phyloP scores from a whole-genome alignment of 2,329 filamentous ascomycete genomes.

The Penicillium brevicompactum region DNA sequence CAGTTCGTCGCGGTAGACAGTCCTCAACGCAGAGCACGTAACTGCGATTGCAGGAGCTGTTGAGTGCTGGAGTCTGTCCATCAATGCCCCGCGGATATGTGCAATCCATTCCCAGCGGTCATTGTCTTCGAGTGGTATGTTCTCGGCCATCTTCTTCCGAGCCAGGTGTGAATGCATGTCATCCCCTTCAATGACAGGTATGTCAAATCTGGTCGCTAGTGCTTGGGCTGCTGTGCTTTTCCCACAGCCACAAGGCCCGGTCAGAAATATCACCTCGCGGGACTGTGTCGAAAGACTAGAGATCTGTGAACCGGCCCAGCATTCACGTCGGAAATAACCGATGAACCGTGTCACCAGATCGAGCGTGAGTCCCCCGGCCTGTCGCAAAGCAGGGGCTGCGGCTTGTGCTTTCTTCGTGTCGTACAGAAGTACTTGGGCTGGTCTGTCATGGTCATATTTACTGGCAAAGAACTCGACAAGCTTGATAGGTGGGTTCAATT shows the following conservation, averaged over 20 bases:
- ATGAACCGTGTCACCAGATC: constrained; percentile 15
- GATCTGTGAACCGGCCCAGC: constrained; percentile 5
- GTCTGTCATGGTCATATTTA: constrained; percentile 51
- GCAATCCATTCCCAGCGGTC: constrained; percentile 58
- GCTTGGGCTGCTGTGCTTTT: constrained; percentile 56
- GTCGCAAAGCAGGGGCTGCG: constrained; percentile 16
- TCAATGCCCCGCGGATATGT: constrained; percentile 24
- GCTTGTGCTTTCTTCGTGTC: constrained; percentile 22
- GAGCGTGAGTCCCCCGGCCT: constrained; percentile 9
- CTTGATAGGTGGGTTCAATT: constrained; percentile 54
- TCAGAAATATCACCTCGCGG: constrained; percentile 38
- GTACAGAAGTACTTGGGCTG: constrained; percentile 32
- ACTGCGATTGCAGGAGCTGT: constrained; percentile 45
- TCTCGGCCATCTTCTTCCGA: constrained; percentile 54
- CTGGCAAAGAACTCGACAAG: constrained; percentile 55
- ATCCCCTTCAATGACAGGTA: constrained; percentile 50
- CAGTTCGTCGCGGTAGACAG: constrained; percentile 58
- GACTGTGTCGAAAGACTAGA: background rate
- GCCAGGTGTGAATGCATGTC: constrained; percentile 54
- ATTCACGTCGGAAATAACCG: constrained; percentile 15
- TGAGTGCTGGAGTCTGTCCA: constrained; percentile 19
- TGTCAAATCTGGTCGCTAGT: constrained; percentile 43
- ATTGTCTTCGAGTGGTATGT: constrained; percentile 53
- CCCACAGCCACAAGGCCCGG: constrained; percentile 56
- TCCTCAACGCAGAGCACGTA: constrained; percentile 57